These are phyloP conservation scores for Mycena vitilis DNA, from an alignment of 768 basidiomycete genomes.

Conservation along the genomic window DNA sequence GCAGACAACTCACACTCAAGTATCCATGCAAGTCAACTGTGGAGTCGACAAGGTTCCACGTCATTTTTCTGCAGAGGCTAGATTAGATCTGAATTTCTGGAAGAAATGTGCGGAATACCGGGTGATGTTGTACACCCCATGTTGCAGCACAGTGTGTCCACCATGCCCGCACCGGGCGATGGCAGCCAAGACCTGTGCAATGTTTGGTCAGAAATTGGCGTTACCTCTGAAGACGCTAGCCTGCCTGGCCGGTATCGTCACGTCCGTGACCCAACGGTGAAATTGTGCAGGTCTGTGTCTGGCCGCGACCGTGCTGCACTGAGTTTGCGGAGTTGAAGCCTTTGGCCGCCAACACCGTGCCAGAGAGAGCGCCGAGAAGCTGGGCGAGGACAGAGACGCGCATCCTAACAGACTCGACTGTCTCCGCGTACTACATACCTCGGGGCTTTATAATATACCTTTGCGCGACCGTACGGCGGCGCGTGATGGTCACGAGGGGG, in stretches of 20 bases:
- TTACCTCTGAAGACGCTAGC: not conserved
- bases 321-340: not conserved
- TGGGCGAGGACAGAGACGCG: not conserved
- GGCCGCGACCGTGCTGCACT: not conserved
- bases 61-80: slow-evolving; percentile 47
- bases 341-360: not conserved
- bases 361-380: not conserved
- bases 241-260: slow-evolving; percentile 44
- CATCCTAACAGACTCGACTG: not conserved
- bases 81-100: not conserved
- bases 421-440: not conserved
- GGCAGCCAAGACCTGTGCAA: slow-evolving; percentile 44
- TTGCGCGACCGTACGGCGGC: too few species aligned
- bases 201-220: not conserved
- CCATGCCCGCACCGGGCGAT: slow-evolving; percentile 48
- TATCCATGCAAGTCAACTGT: slow-evolving; percentile 42
- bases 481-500: slow-evolving; percentile 11
- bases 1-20: slow-evolving; percentile 43
- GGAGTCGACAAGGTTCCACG: slow-evolving; percentile 48
- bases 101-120: slow-evolving; percentile 34
- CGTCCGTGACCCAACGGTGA: slow-evolving; percentile 37
- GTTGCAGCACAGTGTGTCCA: slow-evolving; percentile 45
- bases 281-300: slow-evolving; percentile 17
- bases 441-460: not conserved
- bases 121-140: slow-evolving; percentile 52